Base-by-base conservation (phyloP, 2,329 filamentous ascomycete genomes). In the Coniochaeta sp. region DNA sequence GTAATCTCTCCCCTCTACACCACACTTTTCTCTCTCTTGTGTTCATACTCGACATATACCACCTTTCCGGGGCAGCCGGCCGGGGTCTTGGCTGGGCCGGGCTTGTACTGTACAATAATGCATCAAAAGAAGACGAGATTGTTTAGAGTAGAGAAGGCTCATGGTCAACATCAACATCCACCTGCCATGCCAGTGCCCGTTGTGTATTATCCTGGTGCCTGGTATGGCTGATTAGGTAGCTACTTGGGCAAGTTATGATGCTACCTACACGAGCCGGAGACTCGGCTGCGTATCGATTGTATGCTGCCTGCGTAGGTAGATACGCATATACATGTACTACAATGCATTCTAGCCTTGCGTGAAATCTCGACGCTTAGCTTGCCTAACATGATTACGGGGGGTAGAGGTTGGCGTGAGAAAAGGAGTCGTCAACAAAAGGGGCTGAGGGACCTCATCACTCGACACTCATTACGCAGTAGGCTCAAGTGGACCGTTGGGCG, bases 1-100 rank as follows among this genome's bases (percentile, higher is more conserved):
- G 70, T 72, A 70, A 71, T 71, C 67, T 69, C 69, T 70, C 71
- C 71, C 70, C 70, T 75, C 72, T 72, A 66, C 66, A 62, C 62
- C n/a, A n/a, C n/a, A n/a, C n/a, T n/a, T n/a, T 65, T 67, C 66
- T 63, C 62, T 60, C 59, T 56, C 61, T 50, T 64, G 65, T 67
- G 62, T 66, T 67, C 60, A 66, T 67, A 68, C 62, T 64, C 55
- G 19, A 62, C 65, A 68, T 65, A 66, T 68, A 56, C 54, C 54
- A 56, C 28, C 47, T 28, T 17, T 17, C 14, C 24, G 47, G 47
- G 14, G 24, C 24, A 52, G 47, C 47, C 47, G 26, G 47, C 47
- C 47, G 47, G 47, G 59, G 58, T 47, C 60, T 58, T 60, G 60
- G 64, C 56, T 61, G 63, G 58, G 64, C 62, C 24, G 63, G 58